phyloP scores from a whole-genome alignment of 2,329 filamentous ascomycete species.

The Sphaerulina populicola region DNA sequence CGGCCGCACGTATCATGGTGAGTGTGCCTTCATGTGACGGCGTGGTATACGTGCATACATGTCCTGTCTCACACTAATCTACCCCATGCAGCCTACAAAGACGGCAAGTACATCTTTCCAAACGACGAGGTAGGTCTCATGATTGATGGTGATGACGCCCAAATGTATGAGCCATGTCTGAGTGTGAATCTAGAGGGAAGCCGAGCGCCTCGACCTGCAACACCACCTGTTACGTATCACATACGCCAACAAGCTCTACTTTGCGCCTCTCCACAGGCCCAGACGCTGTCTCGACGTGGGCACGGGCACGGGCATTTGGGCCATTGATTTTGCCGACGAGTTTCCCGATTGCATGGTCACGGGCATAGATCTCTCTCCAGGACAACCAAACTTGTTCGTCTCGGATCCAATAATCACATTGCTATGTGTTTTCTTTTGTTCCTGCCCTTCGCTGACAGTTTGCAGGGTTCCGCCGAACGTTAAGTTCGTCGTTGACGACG shows the following conservation, averaged over 20 bases:
- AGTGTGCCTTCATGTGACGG: background rate
- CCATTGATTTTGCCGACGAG: slow-evolving; percentile 45
- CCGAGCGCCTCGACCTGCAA: slow-evolving; percentile 35
- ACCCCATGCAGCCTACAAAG: slow-evolving; percentile 30
- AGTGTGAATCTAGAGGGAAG: slow-evolving; percentile 27
- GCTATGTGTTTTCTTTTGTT: no score
- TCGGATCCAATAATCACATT: background rate
- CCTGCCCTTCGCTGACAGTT: background rate
- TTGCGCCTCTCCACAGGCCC: slow-evolving; percentile 39
- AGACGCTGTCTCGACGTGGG: slow-evolving; percentile 44
- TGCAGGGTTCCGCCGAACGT: slow-evolving; percentile 50
- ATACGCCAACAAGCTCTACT: slow-evolving; percentile 39
- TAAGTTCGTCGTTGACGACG: slow-evolving; percentile 56
- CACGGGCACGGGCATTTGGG: slow-evolving; percentile 51
- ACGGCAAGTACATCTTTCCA: slow-evolving; percentile 37
- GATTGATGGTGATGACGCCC: background rate
- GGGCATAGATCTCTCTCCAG: slow-evolving; percentile 44
- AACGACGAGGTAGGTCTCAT: slow-evolving; percentile 32
- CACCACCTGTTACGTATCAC: slow-evolving; percentile 43
- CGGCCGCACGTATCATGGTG: slow-evolving; percentile 34
- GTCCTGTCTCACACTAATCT: background rate
- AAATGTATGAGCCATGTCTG: slow-evolving; percentile 17
- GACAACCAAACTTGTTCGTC: slow-evolving; percentile 40
- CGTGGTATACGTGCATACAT: background rate
- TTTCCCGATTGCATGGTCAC: slow-evolving; percentile 37